phyloP scores from a whole-genome alignment of 345 rosid genomes.

The Streptanthus diversifolius region DNA sequence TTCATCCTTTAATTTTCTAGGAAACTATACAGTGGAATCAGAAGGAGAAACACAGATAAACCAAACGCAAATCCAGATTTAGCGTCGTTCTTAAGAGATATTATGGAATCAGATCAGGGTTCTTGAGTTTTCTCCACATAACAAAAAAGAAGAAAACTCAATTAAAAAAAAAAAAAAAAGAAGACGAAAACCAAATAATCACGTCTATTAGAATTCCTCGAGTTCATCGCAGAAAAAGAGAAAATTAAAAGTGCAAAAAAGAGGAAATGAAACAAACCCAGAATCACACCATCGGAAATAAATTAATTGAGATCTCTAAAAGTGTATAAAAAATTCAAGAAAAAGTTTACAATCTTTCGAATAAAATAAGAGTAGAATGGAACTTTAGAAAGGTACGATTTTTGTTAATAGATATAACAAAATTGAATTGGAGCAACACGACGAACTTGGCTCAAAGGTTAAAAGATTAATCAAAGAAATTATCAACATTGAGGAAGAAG shows the following conservation, averaged over 20 bases:
- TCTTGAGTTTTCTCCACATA: neutral
- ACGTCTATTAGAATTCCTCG: neutral
- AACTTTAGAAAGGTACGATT: neutral
- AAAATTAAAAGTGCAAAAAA: neutral
- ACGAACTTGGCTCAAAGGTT: neutral
- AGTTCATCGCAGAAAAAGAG: neutral
- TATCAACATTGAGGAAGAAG: slow-evolving; percentile 1
- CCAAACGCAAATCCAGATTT: neutral
- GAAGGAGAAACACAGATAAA: neutral
- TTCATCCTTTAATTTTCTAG: neutral
- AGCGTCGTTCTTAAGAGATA: neutral
- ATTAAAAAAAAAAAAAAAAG: neutral
- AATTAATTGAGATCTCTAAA: neutral
- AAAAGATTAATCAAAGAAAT: neutral
- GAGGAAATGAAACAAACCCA: neutral
- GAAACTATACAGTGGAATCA: neutral
- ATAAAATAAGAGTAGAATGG: neutral
- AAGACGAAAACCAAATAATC: neutral
- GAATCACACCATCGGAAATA: neutral
- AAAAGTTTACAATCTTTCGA: slow-evolving; percentile 7
- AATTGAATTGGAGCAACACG: neutral
- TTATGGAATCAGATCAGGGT: neutral
- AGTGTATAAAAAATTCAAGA: neutral
- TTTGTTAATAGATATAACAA: neutral
- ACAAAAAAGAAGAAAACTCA: neutral